phyloP scores from a whole-genome alignment of 352 stramenopile species.

The Globisporangium apiculatum region DNA sequence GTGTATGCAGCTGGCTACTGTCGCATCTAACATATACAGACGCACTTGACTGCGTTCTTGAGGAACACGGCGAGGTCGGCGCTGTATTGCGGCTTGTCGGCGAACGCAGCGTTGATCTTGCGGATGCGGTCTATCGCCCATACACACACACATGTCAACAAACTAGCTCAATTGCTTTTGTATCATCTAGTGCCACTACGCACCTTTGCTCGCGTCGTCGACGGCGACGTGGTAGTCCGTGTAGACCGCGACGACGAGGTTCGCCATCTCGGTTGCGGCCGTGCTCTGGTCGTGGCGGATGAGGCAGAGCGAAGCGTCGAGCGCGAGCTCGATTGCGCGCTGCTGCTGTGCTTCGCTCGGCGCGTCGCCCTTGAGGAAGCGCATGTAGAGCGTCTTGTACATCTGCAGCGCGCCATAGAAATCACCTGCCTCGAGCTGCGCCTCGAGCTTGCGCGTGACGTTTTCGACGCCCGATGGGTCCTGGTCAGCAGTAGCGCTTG shows the following conservation, averaged over 20 bases:
- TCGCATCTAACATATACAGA: slow-evolving; percentile 1
- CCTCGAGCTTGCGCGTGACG: slow-evolving; percentile 69
- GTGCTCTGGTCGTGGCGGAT: slow-evolving; percentile 69
- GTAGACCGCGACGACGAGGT: slow-evolving; percentile 72
- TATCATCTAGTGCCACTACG: background rate
- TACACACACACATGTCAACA: too few relatives aligned
- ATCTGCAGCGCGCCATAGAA: slow-evolving; percentile 86
- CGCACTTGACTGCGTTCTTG: slow-evolving; percentile 76
- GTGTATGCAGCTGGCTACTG: background rate
- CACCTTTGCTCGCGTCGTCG: slow-evolving; percentile 64
- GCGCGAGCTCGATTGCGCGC: slow-evolving; percentile 53
- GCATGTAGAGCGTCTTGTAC: slow-evolving; percentile 90
- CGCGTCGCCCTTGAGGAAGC: slow-evolving; percentile 66
- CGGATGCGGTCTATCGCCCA: slow-evolving; percentile 33
- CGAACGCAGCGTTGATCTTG: slow-evolving; percentile 54
- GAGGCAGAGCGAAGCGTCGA: slow-evolving; percentile 59
- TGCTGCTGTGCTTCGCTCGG: slow-evolving; percentile 43
- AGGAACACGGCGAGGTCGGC: slow-evolving; percentile 60
- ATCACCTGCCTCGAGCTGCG: slow-evolving; percentile 63
- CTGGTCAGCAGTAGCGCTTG: slow-evolving; percentile 9
- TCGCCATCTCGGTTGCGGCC: slow-evolving; percentile 74
- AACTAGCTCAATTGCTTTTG: too few relatives aligned
- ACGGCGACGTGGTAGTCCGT: slow-evolving; percentile 58
- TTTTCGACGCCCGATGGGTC: slow-evolving; percentile 63
- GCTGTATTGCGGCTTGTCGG: slow-evolving; percentile 59